Conservation (phyloP, 2,329 filamentous ascomycete genomes). For the Clonostachys rosea region DNA sequence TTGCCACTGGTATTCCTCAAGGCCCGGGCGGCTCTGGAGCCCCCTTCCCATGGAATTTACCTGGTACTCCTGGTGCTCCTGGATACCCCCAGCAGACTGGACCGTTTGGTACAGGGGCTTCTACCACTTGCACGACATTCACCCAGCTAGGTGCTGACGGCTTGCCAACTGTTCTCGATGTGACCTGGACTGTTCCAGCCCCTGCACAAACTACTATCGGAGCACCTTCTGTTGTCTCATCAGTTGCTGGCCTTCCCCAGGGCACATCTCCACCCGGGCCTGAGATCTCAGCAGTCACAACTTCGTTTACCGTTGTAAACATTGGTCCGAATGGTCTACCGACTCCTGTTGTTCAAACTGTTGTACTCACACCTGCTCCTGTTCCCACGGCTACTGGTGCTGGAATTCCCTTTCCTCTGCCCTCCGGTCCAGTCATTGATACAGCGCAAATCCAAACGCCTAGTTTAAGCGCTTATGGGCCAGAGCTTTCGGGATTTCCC, state of each 20-base stretch:
- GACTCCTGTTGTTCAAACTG: conserved; percentile 19
- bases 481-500: neutral
- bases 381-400: conserved; percentile 7
- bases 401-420: conserved; percentile 4
- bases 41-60: neutral
- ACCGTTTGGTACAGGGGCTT: neutral
- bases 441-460: neutral
- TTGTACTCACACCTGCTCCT: conserved; percentile 10
- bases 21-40: no score
- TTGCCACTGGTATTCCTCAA: neutral
- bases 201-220: conserved; percentile 3
- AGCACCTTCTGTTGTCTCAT: conserved; percentile 7
- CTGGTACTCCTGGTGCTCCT: conserved; percentile 1
- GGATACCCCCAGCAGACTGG: neutral
- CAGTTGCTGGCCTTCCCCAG: conserved; percentile 9
- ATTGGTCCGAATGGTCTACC: conserved; percentile 21
- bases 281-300: conserved; percentile 11
- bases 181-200: conserved; percentile 13
- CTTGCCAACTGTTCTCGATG: conserved; percentile 17
- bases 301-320: conserved; percentile 20
- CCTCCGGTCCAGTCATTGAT: conserved; percentile 1
- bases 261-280: conserved; percentile 3
- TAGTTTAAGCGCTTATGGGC: neutral
- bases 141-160: conserved; percentile 13
- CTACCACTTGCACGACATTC: conserved; percentile 4